phyloP scores from a whole-genome alignment of 768 basidiomycete species.

The Lanmaoa rubissima region DNA sequence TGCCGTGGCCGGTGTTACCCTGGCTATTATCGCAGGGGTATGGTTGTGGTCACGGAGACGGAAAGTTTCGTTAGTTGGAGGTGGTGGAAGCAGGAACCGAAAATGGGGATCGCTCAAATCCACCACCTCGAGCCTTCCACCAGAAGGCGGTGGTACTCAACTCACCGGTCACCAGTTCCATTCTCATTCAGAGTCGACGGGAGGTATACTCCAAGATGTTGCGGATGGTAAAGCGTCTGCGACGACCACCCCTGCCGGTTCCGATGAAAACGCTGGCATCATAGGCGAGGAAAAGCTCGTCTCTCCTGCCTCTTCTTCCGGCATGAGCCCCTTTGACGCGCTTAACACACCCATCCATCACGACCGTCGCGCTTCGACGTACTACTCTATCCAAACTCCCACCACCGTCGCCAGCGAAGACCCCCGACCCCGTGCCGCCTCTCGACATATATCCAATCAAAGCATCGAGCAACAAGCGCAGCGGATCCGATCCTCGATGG shows the following conservation, averaged over 20 bases:
- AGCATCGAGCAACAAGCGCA: constrained; percentile 31
- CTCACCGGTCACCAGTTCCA: constrained; percentile 11
- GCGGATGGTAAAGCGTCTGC: constrained; percentile 15
- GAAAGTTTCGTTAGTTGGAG: constrained; percentile 19
- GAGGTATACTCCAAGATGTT: constrained; percentile 12
- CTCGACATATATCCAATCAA: constrained; percentile 14
- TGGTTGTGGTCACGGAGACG: constrained; percentile 29
- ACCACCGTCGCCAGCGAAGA: neutral
- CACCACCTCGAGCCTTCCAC: constrained; percentile 15
- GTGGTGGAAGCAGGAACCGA: constrained; percentile 25
- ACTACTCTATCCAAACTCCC: constrained; percentile 18
- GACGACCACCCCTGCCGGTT: constrained; percentile 18
- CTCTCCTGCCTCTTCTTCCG: constrained; percentile 14
- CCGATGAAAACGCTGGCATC: constrained; percentile 18
- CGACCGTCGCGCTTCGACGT: constrained; percentile 19
- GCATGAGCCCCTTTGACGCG: constrained; percentile 20
- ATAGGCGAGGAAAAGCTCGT: constrained; percentile 25
- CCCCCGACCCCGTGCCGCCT: constrained; percentile 8
- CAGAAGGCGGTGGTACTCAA: neutral
- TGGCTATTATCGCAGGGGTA: constrained; percentile 34
- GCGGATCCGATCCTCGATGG: constrained; percentile 34
- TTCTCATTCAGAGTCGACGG: constrained; percentile 24
- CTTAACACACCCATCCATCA: constrained; percentile 17
- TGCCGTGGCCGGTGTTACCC: constrained; percentile 36
- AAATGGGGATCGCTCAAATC: constrained; percentile 32